phyloP scores from a whole-genome alignment of 1,284 basidiomycete genomes.

The Sporisorium exsertum region DNA sequence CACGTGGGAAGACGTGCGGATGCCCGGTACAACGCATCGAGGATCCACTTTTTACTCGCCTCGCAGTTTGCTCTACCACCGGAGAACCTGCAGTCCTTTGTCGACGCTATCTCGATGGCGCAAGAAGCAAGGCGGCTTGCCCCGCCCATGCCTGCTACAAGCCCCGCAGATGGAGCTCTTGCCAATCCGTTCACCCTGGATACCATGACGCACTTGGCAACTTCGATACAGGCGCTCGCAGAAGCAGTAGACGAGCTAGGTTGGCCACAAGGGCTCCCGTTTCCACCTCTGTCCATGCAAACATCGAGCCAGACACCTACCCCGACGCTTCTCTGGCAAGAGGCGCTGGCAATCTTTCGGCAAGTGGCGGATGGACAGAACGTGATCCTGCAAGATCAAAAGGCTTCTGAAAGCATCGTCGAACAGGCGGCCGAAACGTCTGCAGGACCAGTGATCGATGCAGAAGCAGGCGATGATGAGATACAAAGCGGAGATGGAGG shows the following conservation, averaged over 20 bases:
- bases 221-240: conserved; percentile 39
- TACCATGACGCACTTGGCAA: conserved; percentile 39
- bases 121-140: conserved; percentile 35
- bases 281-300: not conserved
- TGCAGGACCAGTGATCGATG: not conserved
- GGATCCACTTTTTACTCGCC: conserved; percentile 52
- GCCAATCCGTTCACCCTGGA: conserved; percentile 54
- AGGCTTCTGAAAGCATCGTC: not conserved
- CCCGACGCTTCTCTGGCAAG: conserved; percentile 27
- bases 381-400: conserved; percentile 35
- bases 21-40: conserved; percentile 41
- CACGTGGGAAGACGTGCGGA: conserved; percentile 24
- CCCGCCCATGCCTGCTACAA: conserved; percentile 11
- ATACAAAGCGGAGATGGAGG: not conserved
- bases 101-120: conserved; percentile 27
- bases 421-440: not conserved
- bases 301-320: not conserved
- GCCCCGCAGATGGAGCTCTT: conserved; percentile 7
- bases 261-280: conserved; percentile 29
- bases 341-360: conserved; percentile 25
- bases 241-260: conserved; percentile 51
- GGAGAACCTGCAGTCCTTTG: conserved; percentile 22
- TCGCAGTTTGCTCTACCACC: conserved; percentile 52
- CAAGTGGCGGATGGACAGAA: conserved; percentile 33
- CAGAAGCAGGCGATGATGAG: conserved; percentile 3